Evolutionary conservation across 2,329 filamentous ascomycete genomes (phyloP), one percentile per base, ranked within the genome.

Genomic region (Incumbomyces lentus): DNA sequence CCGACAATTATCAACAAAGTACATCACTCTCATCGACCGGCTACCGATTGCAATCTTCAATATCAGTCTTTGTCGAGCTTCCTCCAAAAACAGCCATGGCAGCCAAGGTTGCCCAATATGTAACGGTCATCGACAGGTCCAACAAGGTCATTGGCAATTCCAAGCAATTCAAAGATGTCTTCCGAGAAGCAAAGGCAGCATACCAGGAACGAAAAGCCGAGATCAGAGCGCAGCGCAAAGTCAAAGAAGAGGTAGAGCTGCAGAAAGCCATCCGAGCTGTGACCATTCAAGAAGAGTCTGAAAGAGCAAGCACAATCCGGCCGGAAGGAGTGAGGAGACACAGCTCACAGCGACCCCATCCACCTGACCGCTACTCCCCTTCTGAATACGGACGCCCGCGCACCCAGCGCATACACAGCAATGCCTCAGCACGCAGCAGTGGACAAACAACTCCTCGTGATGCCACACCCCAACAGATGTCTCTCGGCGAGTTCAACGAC

Each of bases 131-230:
- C 67, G 92, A 94, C 70, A 88, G 79, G 64, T 92, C 86, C 48
- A 87, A 87, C 59, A 93, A 94, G 68, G 81, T 94, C 42, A 86
- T 95, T 58, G 89, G 82, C 73, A 92, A 83, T 49, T 87, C 87
- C 60, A 95, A 93, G 68, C 86, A 95, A 58, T 72, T 96, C 18
- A 78, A 93, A 60, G 82, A 81, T 62, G 83, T 95, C 60, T 93
- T 94, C 74, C 94, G 87, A 64, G 88, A 95, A 62, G 90, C 89
- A 53, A 87, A 86, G 62, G 79, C 82, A 45, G 85, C 86, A 49
- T 96, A 96, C 67, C 76, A 82, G 48, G 86, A 94, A 60, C 86
- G 86, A 61, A 95, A 93, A 64, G 83, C 86, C 6, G 80, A 88
- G 56, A 75, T 95, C 57, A 81, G 80, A 62, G 79, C 82, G 16